Evolutionary conservation across 345 rosid species (phyloP), one percentile per base, ranked within the genome.

Genomic region (Trapa bicornis): DNA sequence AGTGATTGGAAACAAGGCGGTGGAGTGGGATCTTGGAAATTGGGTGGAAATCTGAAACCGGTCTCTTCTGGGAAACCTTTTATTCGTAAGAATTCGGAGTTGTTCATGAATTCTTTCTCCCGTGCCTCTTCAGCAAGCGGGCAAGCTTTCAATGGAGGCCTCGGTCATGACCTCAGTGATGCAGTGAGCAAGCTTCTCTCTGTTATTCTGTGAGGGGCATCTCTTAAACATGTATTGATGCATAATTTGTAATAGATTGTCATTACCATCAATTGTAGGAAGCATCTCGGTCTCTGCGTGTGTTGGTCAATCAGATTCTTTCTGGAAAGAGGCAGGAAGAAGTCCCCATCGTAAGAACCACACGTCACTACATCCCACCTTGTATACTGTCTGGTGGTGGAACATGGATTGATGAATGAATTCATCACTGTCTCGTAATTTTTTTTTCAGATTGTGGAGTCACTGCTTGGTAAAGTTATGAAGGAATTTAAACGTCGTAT

Each of bases 1-100:
- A 65, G 75, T 50, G 96, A 87, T 37, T 90, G 98, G 97, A 93
- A 87, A 77, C 80, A 78, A 61, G 77, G 71, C 33, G 97, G 95
- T 74, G 97, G 80, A 52, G 68, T 68, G 63, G 95, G 97, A 61
- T 68, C 82, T 0, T 90, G 89, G 92, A 90, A 87, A 68, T 81
- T 78, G 58, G 84, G 80, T 41, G 85, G 78, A 60, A 89, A 72
- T 70, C 66, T 73, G 66, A 94, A 85, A 65, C 81, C 84, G 32
- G 32, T 73, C 47, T 39, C 71, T 37, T 75, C 75, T 11, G 80
- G 73, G 45, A 91, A 84, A 71, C 78, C 79, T 1, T 93, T 90
- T 69, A 63, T 79, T 17, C 80, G 94, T 43, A 93, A 82, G 76
- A 82, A 75, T 37, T 62, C 85, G 7, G 98, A 92, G 65, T 86